A percentile compares a stretch with the other conserved stretches of the same genome.
Evolutionary conservation across 306 rosid species (phyloP).

Genomic region (Cicer cuneatum): DNA sequence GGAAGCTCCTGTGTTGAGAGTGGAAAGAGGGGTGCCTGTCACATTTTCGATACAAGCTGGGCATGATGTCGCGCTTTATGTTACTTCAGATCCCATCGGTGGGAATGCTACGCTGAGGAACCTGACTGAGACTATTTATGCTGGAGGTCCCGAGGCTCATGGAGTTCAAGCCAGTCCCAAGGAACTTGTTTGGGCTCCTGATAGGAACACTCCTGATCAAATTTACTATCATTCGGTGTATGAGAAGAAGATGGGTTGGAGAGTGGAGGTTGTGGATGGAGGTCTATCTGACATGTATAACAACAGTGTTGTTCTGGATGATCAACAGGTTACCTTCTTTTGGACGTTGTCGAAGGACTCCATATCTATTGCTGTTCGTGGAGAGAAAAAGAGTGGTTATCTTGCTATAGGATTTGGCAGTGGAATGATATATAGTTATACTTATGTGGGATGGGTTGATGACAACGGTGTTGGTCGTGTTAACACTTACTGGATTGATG

Average conservation of each 20-base stretch:
- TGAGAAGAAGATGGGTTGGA: slow-evolving; percentile 92
- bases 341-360: slow-evolving; percentile 80
- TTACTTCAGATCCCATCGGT: slow-evolving; percentile 85
- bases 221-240: slow-evolving; percentile 78
- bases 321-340: slow-evolving; percentile 89
- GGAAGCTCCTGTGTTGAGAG: slow-evolving; percentile 86
- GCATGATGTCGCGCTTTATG: slow-evolving; percentile 78
- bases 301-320: slow-evolving; percentile 87
- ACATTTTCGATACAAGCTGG: slow-evolving; percentile 88
- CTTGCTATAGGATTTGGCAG: slow-evolving; percentile 88
- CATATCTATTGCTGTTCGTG: slow-evolving; percentile 83
- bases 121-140: slow-evolving; percentile 73
- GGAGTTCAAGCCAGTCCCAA: slow-evolving; percentile 90
- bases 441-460: slow-evolving; percentile 89
- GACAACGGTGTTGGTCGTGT: slow-evolving; percentile 71
- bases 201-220: slow-evolving; percentile 81
- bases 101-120: slow-evolving; percentile 89
- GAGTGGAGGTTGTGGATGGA: slow-evolving; percentile 90
- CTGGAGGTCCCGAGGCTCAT: slow-evolving; percentile 79
- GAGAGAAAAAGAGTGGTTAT: slow-evolving; percentile 94
- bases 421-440: slow-evolving; percentile 76
- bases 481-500: slow-evolving; percentile 83
- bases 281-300: slow-evolving; percentile 93
- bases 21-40: slow-evolving; percentile 89
- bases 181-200: slow-evolving; percentile 78